phyloP scores from a whole-genome alignment of 495 filamentous ascomycete species.

The Penicillium mononematosum region DNA sequence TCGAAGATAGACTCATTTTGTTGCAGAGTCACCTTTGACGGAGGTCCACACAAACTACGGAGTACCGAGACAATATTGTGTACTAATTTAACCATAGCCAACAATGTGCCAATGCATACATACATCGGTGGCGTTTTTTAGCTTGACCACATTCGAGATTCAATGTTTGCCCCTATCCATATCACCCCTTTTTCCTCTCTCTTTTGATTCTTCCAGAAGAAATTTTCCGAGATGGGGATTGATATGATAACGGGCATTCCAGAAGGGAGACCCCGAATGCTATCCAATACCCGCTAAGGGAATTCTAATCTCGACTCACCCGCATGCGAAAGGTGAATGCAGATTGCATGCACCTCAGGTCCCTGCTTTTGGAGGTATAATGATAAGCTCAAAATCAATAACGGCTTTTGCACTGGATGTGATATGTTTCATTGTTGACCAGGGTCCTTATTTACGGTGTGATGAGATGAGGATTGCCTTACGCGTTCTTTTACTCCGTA shows the following conservation, averaged over 20 bases:
- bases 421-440: slow-evolving; percentile 27
- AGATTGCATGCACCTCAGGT: neutral
- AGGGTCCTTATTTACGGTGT: slow-evolving; percentile 13
- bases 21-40: neutral
- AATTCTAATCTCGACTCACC: slow-evolving; percentile 3
- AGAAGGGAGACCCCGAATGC: slow-evolving; percentile 15
- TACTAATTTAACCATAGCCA: slow-evolving; percentile 13
- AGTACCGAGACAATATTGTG: neutral
- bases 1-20: neutral
- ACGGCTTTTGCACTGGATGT: slow-evolving; percentile 17
- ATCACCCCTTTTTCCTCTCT: slow-evolving; percentile 5
- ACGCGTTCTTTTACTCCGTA: slow-evolving; percentile 4
- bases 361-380: slow-evolving; percentile 10
- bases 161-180: slow-evolving; percentile 13
- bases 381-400: slow-evolving; percentile 24
- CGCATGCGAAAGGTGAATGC: slow-evolving; percentile 17
- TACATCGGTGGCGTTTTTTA: slow-evolving; percentile 36
- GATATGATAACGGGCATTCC: slow-evolving; percentile 27
- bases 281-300: slow-evolving; percentile 9
- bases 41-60: slow-evolving; percentile 3
- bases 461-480: slow-evolving; percentile 11
- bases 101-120: slow-evolving; percentile 24
- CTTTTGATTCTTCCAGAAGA: neutral
- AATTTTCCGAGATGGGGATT: slow-evolving; percentile 20
- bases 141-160: slow-evolving; percentile 14